Conservation (phyloP, 2,329 filamentous ascomycete genomes). For the Hypoxylon sp. region DNA sequence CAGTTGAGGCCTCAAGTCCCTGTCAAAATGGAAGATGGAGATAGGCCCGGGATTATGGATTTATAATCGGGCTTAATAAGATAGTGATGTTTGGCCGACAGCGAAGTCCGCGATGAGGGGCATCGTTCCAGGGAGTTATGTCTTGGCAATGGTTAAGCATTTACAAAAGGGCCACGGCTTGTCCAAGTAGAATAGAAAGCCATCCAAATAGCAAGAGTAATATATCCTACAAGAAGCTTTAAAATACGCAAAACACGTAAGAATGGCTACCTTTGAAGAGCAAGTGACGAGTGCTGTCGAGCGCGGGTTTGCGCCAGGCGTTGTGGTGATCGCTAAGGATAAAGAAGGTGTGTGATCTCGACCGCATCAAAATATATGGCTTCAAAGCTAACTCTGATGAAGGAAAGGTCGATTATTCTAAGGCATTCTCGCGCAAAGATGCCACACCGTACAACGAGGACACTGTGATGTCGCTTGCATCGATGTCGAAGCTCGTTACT, state of each 20-base stretch:
- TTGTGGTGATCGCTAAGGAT: conserved; percentile 40
- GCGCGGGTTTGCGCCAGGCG: conserved; percentile 31
- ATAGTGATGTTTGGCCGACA: background rate
- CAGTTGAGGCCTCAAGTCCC: background rate
- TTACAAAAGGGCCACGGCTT: conserved; percentile 3
- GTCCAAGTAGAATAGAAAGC: background rate
- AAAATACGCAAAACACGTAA: background rate
- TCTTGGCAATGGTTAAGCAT: background rate
- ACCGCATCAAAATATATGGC: background rate
- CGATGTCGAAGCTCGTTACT: conserved; percentile 62
- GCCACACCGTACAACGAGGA: conserved; percentile 42
- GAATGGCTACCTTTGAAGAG: conserved; percentile 37
- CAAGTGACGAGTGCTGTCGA: conserved; percentile 32
- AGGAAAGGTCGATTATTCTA: conserved; percentile 42
- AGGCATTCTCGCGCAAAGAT: conserved; percentile 28
- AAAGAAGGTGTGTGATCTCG: conserved; percentile 28
- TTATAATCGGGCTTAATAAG: conserved; percentile 15
- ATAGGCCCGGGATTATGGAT: background rate
- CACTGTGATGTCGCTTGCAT: conserved; percentile 55
- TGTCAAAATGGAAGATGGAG: conserved; percentile 6
- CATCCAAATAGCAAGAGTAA: background rate
- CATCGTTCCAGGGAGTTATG: background rate
- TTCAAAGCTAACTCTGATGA: conserved; percentile 7
- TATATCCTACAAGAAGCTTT: background rate
- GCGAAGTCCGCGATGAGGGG: background rate